A percentile compares a stretch with the other conserved stretches of the same genome.
phyloP scores from a whole-genome alignment of 257 asterid species.

The Nicotiana tomentosiformis region DNA sequence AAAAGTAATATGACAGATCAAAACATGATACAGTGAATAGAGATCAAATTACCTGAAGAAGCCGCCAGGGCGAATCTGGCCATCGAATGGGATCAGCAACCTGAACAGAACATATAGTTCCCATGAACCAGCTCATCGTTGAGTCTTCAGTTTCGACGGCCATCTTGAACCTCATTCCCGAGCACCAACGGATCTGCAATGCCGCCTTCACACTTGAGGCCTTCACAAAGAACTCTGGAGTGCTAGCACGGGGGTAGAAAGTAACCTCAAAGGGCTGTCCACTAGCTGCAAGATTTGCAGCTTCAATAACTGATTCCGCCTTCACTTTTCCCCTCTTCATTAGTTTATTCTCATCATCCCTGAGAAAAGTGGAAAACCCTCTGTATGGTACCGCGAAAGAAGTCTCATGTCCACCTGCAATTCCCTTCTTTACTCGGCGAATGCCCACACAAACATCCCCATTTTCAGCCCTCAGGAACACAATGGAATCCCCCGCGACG shows the following conservation, averaged over 20 bases:
- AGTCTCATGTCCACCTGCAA: constrained; percentile 49
- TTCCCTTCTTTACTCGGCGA: constrained; percentile 64
- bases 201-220: constrained; percentile 64
- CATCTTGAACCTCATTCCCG: constrained; percentile 96
- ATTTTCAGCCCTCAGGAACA: constrained; percentile 66
- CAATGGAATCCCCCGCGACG: constrained; percentile 91
- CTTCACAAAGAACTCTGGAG: constrained; percentile 86
- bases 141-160: constrained; percentile 92
- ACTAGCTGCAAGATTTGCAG: constrained; percentile 63
- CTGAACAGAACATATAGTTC: constrained; percentile 70
- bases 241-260: constrained; percentile 78
- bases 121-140: constrained; percentile 92
- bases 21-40: not conserved
- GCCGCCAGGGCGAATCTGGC: constrained; percentile 98
- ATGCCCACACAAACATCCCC: constrained; percentile 81
- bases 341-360: constrained; percentile 45
- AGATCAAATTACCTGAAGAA: constrained; percentile 60
- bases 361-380: constrained; percentile 49
- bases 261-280: constrained; percentile 74
- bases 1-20: not conserved
- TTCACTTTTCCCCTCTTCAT: constrained; percentile 43
- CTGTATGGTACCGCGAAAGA: constrained; percentile 40
- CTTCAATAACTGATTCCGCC: constrained; percentile 64
- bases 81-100: constrained; percentile 73
- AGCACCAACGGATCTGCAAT: constrained; percentile 61